phyloP scores from a whole-genome alignment of 352 stramenopile species.

The Pythium graminicola region DNA sequence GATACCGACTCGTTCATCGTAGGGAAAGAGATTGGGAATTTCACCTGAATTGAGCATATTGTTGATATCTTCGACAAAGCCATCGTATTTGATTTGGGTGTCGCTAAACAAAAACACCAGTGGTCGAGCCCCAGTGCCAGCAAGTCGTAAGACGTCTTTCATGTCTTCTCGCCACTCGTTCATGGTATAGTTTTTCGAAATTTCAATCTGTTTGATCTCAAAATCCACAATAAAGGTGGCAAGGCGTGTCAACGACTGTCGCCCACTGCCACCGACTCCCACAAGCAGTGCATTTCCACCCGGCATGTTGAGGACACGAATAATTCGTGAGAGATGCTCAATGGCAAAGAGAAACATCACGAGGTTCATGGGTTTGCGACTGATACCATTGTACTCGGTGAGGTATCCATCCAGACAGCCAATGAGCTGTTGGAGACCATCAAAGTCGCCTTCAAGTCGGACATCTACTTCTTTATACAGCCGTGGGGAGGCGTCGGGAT shows the following conservation, averaged over 20 bases:
- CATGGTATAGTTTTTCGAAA: conserved; percentile 91
- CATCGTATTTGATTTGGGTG: conserved; percentile 92
- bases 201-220: conserved; percentile 93
- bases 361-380: conserved; percentile 86
- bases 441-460: conserved; percentile 87
- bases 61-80: conserved; percentile 95
- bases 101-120: conserved; percentile 94
- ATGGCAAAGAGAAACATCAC: conserved; percentile 85
- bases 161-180: conserved; percentile 92
- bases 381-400: conserved; percentile 88
- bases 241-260: conserved; percentile 89
- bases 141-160: conserved; percentile 85
- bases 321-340: conserved; percentile 80
- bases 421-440: conserved; percentile 78
- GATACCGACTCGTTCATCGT: conserved; percentile 91
- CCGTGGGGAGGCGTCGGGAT: conserved; percentile 69
- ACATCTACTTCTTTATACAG: conserved; percentile 87
- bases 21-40: conserved; percentile 90
- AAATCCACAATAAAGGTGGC: conserved; percentile 92
- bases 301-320: conserved; percentile 69
- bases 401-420: conserved; percentile 89
- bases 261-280: conserved; percentile 89
- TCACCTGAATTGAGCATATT: conserved; percentile 94
- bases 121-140: conserved; percentile 86
- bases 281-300: conserved; percentile 89